phyloP scores from a whole-genome alignment of 495 filamentous ascomycete species.

The Mytilinidion resinicola region DNA sequence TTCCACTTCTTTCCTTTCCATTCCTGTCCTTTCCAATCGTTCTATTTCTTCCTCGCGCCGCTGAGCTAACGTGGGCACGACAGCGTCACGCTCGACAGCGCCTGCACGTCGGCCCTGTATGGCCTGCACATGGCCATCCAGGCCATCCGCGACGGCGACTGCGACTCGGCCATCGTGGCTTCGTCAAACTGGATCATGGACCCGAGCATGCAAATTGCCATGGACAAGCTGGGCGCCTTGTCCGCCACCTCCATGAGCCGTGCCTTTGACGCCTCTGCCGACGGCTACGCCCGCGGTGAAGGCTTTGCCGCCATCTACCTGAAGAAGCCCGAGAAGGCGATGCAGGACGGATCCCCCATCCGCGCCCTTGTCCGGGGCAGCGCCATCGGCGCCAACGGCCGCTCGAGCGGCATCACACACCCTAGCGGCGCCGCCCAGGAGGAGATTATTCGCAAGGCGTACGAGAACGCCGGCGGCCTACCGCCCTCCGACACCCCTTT shows the following conservation, averaged over 20 bases:
- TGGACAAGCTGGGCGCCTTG: slow-evolving; percentile 12
- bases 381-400: slow-evolving; percentile 32
- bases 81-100: slow-evolving; percentile 12
- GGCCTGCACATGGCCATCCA: slow-evolving; percentile 28
- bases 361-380: slow-evolving; percentile 39
- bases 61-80: no score
- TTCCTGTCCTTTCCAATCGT: no score
- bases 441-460: slow-evolving; percentile 2
- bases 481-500: slow-evolving; percentile 34
- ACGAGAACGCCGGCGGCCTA: slow-evolving; percentile 26
- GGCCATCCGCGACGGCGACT: slow-evolving; percentile 22
- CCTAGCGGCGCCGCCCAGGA: slow-evolving; percentile 8
- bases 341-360: slow-evolving; percentile 35
- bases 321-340: slow-evolving; percentile 35
- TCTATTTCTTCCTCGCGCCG: no score
- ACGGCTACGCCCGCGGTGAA: slow-evolving; percentile 23
- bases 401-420: background rate
- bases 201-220: background rate
- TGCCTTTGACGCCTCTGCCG: slow-evolving; percentile 18
- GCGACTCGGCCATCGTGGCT: slow-evolving; percentile 32
- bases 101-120: slow-evolving; percentile 27
- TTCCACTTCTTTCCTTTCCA: no score
- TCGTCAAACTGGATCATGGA: slow-evolving; percentile 43
- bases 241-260: slow-evolving; percentile 11
- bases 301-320: slow-evolving; percentile 38